phyloP scores from a whole-genome alignment of 345 rosid genomes.

The Citrus cavaleriei region DNA sequence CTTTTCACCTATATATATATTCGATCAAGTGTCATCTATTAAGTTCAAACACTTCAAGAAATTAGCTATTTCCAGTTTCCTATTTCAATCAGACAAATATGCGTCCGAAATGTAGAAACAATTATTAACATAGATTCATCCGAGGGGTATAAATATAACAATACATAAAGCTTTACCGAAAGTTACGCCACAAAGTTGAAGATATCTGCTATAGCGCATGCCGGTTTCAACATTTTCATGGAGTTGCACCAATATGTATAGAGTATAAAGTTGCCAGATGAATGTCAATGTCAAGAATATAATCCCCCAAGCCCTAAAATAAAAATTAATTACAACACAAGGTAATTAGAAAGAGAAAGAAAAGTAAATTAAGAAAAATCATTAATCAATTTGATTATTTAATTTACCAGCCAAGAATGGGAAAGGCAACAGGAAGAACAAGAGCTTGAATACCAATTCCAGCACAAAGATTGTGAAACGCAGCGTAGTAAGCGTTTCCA shows the following conservation, averaged over 20 bases:
- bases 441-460: conserved; percentile 86
- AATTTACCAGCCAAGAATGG: conserved; percentile 73
- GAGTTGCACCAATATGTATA: conserved; percentile 67
- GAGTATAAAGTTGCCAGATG: conserved; percentile 78
- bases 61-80: too few species aligned
- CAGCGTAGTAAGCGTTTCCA: conserved; percentile 73
- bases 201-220: conserved; percentile 64
- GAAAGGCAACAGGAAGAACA: conserved; percentile 85
- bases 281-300: conserved; percentile 50
- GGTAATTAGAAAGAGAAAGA: too few species aligned
- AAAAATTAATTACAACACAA: neutral
- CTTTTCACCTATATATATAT: conserved; percentile 35
- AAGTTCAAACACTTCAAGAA: too few species aligned
- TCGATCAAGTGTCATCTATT: too few species aligned
- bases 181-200: conserved; percentile 53
- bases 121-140: too few species aligned
- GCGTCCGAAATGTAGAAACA: too few species aligned
- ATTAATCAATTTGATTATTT: neutral
- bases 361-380: too few species aligned
- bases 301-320: conserved; percentile 71
- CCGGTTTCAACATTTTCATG: conserved; percentile 62
- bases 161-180: conserved; percentile 42
- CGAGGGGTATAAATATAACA: too few species aligned
- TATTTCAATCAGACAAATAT: too few species aligned
- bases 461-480: conserved; percentile 80